These are phyloP conservation scores for Viola pubescens DNA, from an alignment of 441 rosid species.

Conservation along the genomic window DNA sequence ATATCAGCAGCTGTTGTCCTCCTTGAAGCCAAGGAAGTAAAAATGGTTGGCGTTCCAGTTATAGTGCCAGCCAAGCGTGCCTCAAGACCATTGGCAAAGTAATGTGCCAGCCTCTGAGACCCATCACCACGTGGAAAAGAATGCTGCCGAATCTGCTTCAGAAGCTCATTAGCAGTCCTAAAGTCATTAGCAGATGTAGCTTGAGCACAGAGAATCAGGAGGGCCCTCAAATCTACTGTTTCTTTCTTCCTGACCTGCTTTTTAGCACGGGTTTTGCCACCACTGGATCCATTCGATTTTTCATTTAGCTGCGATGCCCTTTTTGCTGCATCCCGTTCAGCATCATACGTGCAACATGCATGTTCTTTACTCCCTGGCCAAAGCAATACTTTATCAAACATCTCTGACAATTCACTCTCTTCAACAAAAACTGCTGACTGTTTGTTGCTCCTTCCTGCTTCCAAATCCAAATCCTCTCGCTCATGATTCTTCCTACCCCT, in stretches of 20 bases:
- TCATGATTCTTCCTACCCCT: slow-evolving; percentile 49
- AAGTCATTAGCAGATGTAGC: slow-evolving; percentile 48
- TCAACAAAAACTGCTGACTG: slow-evolving; percentile 38
- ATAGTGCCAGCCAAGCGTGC: slow-evolving; percentile 60
- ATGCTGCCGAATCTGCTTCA: slow-evolving; percentile 56
- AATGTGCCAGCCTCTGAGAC: slow-evolving; percentile 67
- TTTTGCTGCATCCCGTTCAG: slow-evolving; percentile 9
- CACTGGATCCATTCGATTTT: slow-evolving; percentile 21
- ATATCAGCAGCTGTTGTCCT: slow-evolving; percentile 45
- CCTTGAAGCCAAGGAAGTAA: slow-evolving; percentile 22
- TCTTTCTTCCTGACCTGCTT: slow-evolving; percentile 36
- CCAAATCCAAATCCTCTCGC: slow-evolving; percentile 34
- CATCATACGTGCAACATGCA: slow-evolving; percentile 8
- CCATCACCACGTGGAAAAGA: slow-evolving; percentile 62
- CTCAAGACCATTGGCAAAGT: slow-evolving; percentile 76
- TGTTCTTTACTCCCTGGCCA: slow-evolving; percentile 18
- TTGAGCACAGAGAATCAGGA: slow-evolving; percentile 59
- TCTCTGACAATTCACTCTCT: slow-evolving; percentile 37
- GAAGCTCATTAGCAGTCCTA: slow-evolving; percentile 48
- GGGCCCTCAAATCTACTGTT: slow-evolving; percentile 58
- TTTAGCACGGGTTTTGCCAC: slow-evolving; percentile 26
- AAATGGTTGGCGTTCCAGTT: slow-evolving; percentile 26
- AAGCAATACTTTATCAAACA: slow-evolving; percentile 63
- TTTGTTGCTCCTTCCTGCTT: slow-evolving; percentile 53
- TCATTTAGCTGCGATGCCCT: slow-evolving; percentile 14